phyloP scores from a whole-genome alignment of 1,284 basidiomycete species.

The Ceratobasidium sp. region DNA sequence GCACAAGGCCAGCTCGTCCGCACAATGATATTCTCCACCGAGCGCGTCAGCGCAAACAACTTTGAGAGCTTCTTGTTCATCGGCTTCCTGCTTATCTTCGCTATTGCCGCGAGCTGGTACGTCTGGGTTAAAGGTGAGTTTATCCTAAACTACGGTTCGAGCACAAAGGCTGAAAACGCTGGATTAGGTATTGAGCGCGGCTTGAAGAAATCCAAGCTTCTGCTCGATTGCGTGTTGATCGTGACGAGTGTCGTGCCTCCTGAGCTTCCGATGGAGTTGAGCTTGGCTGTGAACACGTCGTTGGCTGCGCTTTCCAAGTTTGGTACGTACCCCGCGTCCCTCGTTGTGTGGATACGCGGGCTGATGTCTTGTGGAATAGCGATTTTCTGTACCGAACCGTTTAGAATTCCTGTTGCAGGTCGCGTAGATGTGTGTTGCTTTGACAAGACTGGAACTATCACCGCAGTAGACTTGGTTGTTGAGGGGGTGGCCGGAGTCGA shows the following conservation, averaged over 20 bases:
- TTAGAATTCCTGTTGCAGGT: constrained; percentile 93
- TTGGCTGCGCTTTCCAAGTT: constrained; percentile 93
- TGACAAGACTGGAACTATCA: constrained; percentile 97
- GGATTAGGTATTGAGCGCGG: constrained; percentile 81
- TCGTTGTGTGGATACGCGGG: neutral
- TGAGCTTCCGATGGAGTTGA: constrained; percentile 95
- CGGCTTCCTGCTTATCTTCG: constrained; percentile 94
- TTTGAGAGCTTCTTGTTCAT: constrained; percentile 94
- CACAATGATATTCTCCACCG: constrained; percentile 97
- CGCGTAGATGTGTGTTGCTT: constrained; percentile 97
- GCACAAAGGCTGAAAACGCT: neutral
- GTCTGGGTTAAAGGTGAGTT: constrained; percentile 89
- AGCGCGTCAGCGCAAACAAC: constrained; percentile 94
- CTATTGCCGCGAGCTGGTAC: constrained; percentile 94
- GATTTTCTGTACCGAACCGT: constrained; percentile 97
- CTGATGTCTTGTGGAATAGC: constrained; percentile 61
- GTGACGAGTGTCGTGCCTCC: constrained; percentile 96
- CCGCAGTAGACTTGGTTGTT: constrained; percentile 92
- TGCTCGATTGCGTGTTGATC: constrained; percentile 93
- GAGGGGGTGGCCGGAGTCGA: constrained; percentile 90
- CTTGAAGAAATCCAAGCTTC: constrained; percentile 90
- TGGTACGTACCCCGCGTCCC: constrained; percentile 61
- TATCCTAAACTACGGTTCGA: neutral
- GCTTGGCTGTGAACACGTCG: constrained; percentile 92
- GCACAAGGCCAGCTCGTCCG: constrained; percentile 94